Percentiles rank a stretch among this genome's conserved stretches.
Evolutionary conservation across 257 asterid genomes (phyloP).

Genomic region (Cruciata laevipes): DNA sequence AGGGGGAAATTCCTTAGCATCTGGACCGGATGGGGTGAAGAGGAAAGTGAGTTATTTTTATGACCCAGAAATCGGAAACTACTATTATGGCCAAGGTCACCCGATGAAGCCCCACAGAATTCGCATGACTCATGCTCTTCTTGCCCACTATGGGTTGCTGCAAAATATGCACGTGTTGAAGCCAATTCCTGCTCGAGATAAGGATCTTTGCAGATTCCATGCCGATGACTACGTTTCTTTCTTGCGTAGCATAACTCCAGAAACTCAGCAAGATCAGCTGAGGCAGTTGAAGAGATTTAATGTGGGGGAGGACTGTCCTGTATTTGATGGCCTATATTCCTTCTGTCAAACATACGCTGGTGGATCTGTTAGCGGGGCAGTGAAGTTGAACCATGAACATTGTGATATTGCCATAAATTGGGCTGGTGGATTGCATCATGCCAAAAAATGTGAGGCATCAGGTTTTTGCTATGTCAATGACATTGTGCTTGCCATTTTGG

Average conservation of each 20-base stretch:
- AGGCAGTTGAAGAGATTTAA: slow-evolving; percentile 25
- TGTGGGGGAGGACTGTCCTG: slow-evolving; percentile 26
- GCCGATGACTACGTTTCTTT: slow-evolving; percentile 23
- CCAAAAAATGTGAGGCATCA: slow-evolving; percentile 38
- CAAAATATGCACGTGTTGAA: slow-evolving; percentile 17
- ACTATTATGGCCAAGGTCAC: slow-evolving; percentile 26
- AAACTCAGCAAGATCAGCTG: slow-evolving; percentile 23
- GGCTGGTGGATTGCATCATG: slow-evolving; percentile 49
- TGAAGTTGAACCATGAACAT: slow-evolving; percentile 20
- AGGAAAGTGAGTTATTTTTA: slow-evolving; percentile 26
- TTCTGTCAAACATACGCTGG: slow-evolving; percentile 27
- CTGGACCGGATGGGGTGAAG: slow-evolving; percentile 26
- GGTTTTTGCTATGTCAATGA: slow-evolving; percentile 45
- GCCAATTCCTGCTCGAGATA: slow-evolving; percentile 21
- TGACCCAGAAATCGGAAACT: slow-evolving; percentile 23
- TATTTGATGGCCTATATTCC: slow-evolving; percentile 22
- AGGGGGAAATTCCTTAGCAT: slow-evolving; percentile 23
- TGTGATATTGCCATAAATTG: slow-evolving; percentile 28
- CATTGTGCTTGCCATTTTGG: slow-evolving; percentile 39
- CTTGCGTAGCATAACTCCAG: slow-evolving; percentile 22
- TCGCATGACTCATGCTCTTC: slow-evolving; percentile 29
- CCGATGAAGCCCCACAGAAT: slow-evolving; percentile 29
- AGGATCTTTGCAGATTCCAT: slow-evolving; percentile 23
- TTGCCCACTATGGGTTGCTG: slow-evolving; percentile 21
- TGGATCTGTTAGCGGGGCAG: slow-evolving; percentile 25